Conservation (phyloP, 106 monocot genomes). For the Chionographis japonica region DNA sequence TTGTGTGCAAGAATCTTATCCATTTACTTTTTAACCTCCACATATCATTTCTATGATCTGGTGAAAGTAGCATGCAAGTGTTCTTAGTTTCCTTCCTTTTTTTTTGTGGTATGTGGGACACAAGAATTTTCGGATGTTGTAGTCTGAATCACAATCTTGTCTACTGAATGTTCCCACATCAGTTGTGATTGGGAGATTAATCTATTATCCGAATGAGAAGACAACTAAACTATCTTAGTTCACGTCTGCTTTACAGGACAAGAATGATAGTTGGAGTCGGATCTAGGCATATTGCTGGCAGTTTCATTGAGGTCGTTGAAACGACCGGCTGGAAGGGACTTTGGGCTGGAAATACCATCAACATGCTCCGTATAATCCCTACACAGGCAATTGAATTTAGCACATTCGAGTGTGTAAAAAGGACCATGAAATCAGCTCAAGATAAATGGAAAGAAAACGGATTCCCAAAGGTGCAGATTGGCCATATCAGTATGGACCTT, state of each 20-base stretch:
- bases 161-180: neutral
- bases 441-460: conserved; percentile 48
- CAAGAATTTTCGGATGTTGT: no score
- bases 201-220: neutral
- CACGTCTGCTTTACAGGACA: conserved; percentile 46
- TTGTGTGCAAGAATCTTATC: no score
- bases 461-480: conserved; percentile 33
- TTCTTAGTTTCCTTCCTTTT: no score
- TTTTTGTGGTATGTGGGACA: no score
- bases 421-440: conserved; percentile 46
- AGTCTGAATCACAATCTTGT: no score
- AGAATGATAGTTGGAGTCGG: conserved; percentile 97
- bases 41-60: no score
- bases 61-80: no score
- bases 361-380: conserved; percentile 91
- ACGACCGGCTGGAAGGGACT: conserved; percentile 82
- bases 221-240: neutral
- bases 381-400: conserved; percentile 87
- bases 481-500: conserved; percentile 39
- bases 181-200: neutral
- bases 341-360: conserved; percentile 89
- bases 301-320: conserved; percentile 71
- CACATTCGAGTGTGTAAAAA: conserved; percentile 81
- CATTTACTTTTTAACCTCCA: no score
- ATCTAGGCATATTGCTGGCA: conserved; percentile 65